Base-by-base conservation (phyloP, 2,329 filamentous ascomycete species). In the Colletotrichum tamarilloi region DNA sequence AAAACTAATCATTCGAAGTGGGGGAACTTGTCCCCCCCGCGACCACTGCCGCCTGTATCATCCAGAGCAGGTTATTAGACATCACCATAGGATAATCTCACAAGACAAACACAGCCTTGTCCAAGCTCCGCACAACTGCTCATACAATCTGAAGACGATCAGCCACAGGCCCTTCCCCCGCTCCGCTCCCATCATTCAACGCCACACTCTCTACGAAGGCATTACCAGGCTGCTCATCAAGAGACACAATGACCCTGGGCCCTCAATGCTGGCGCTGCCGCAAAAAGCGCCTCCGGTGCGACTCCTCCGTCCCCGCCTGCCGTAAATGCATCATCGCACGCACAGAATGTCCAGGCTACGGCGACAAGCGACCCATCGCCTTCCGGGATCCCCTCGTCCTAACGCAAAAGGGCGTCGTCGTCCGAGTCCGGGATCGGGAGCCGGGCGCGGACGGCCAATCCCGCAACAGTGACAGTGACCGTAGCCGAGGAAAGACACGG, bases 261-360 rank as follows among this genome's bases (percentile, higher is more conserved):
- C 70, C 70, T 5, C 70, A 55, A 55, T 64, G 69, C 53, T 64
- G 69, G 58, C 42, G 55, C 8, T 73, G 66, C 53, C 55, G 55
- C 38, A 65, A 73, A 26, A 57, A 32, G 16, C 53, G 70, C 4
- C 70, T 59, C 0, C 69, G 70, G 1, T 73, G 70, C 53, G 59
- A 73, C n/a, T 73, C 70, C 16, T 73, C 66, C 22, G n/a, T 7
- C 7, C 65, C 55, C 9, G 2, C 42, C 28, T 69, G 66, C 66
- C 30, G 1, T 0, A 60, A 56, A 38, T 64, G 65, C 59, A 19
- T n/a, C 14, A n/a, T 16, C 12, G 65, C 59, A 16, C 5, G 22
- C n/a, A 26, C 46, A 24, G 7, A 53, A 4, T 68, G 65, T 6
- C 53, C 70, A 0, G 70, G 66, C 22, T 69, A 64, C 55, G 66